Evolutionary conservation across 768 basidiomycete species (phyloP), one percentile per base, ranked within the genome.

Genomic region (Mycena haematopus): DNA sequence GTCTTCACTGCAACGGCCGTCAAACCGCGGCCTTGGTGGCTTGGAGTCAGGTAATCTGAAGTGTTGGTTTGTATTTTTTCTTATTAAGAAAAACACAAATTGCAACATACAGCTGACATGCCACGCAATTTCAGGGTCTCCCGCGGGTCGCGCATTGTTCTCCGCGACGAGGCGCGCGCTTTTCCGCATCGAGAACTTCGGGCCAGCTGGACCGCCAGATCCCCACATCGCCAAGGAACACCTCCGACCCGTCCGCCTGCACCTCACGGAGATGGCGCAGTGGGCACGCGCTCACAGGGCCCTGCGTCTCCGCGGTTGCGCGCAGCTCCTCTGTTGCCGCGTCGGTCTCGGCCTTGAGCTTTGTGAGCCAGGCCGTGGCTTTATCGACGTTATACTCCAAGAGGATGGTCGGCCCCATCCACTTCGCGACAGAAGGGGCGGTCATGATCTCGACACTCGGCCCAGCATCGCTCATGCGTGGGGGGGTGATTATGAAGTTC

Each of bases 21-120:
- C 63, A 87, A 82, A 0, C 86, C 86, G 51, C 74, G 75, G 21
- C 84, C 79, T 29, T 86, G 84, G 66, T 85, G 81, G 44, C 78
- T 77, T 13, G 79, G 73, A 3, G 75, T 78, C 36, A 87, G 73
- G 68, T 82, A 86, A 66, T 86, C 86, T 86, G 66, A n/a, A 46
- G 44, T 10, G 40, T 42, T 7, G 19, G n/a, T 27, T 6, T 42
- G 15, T 14, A 10, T 1, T 42, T 45, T 3, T 3, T 29, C 15
- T 13, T 3, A 22, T 25, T 3, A 14, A 38, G 8, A 27, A 29
- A 10, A 5, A n/a, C 1, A 14, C 17, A 38, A 22, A 21, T n/a
- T 24, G 24, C 29, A n/a, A n/a, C 80, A 6, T 73, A 84, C 85
- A 78, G 64, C 83, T 85, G 38, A 86, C 72, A 19, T 74, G 74